Percentiles rank a stretch among this genome's conserved stretches.
phyloP scores from a whole-genome alignment of 805 yeast genomes.

The Brettanomyces custersianus region DNA sequence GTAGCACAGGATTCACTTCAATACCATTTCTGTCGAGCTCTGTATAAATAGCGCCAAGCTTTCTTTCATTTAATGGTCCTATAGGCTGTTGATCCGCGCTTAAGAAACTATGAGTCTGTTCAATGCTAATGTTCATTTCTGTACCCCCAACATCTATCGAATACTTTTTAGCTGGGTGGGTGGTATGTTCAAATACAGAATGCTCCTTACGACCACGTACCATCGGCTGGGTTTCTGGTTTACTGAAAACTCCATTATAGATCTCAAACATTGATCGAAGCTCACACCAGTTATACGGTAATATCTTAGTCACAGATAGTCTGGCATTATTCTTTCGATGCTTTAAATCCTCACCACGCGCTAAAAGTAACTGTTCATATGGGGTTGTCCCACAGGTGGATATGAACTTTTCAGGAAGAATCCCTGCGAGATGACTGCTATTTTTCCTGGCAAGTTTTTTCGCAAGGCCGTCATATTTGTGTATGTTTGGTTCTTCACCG shows the following conservation, averaged over 20 bases:
- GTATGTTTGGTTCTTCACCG: not conserved
- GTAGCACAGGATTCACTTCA: not conserved
- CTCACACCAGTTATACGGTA: conserved; percentile 64
- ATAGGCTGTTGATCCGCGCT: not conserved
- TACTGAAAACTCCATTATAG: conserved; percentile 27
- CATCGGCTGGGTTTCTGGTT: conserved; percentile 5
- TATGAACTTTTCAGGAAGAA: conserved; percentile 1
- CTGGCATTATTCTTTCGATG: conserved; percentile 18
- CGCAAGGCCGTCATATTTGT: conserved; percentile 1
- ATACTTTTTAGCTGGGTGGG: conserved; percentile 7
- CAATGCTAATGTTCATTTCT: conserved; percentile 3
- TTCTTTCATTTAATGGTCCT: not conserved
- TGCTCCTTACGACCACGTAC: conserved; percentile 6
- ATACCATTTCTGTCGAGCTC: not conserved
- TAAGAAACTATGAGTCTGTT: conserved; percentile 4
- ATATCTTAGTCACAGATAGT: conserved; percentile 50
- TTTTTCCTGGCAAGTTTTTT: not conserved
- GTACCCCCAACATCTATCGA: not conserved
- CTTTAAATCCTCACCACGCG: conserved; percentile 1
- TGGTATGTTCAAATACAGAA: conserved; percentile 2
- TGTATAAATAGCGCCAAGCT: not conserved
- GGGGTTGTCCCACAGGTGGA: not conserved
- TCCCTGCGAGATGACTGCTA: not conserved
- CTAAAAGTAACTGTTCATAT: conserved; percentile 1
- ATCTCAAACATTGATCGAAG: conserved; percentile 43